Base-by-base conservation (phyloP, 495 filamentous ascomycete species). In the Penicillium silybi region DNA sequence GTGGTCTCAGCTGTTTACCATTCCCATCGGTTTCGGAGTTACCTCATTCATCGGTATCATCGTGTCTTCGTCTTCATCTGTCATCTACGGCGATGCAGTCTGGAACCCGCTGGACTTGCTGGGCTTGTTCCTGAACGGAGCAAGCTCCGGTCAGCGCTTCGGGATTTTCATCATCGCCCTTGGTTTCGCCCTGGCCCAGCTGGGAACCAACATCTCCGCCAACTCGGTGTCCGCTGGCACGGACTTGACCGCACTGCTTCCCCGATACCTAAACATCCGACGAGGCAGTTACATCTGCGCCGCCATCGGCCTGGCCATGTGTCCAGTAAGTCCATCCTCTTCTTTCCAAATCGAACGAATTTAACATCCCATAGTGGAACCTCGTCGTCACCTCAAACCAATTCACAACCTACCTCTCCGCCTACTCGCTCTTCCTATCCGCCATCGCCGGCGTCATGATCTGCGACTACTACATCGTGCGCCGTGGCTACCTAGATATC, bases 11-110 rank as follows among this genome's bases (percentile, higher is more conserved):
- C 70, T 96, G 4, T 72, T 96, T 57, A 88, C 90, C 5, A 95
- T 96, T 52, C 92, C 91, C 4, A 67, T 86, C 48, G 87, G 88
- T 18, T 96, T 97, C 56, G 92, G 87, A 3, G 64, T 96, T 43
- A 96, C 92, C 15, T 92, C 87, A 7, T 91, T 96, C 67, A 92
- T 96, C 59, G 90, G 92, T 50, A 96, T 97, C 61, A 88, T 96
- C 53, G 90, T 92, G 23, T 92, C 89, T 2, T 97, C 92, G 0
- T 89, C 87, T 6, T 91, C 90, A 2, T 73, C 80, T 0, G 81
- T 93, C 50, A 90, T 95, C 59, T 92, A 85, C 57, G 77, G 78
- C 27, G 79, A 80, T 17, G 71, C 87, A 3, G 89, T 95, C 57
- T 97, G 92, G 92, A 90, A 91, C 58, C 92, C 92, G 0, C 81